Evolutionary conservation across 306 rosid species (phyloP).

Genomic region (Lathyrus tuberosus): DNA sequence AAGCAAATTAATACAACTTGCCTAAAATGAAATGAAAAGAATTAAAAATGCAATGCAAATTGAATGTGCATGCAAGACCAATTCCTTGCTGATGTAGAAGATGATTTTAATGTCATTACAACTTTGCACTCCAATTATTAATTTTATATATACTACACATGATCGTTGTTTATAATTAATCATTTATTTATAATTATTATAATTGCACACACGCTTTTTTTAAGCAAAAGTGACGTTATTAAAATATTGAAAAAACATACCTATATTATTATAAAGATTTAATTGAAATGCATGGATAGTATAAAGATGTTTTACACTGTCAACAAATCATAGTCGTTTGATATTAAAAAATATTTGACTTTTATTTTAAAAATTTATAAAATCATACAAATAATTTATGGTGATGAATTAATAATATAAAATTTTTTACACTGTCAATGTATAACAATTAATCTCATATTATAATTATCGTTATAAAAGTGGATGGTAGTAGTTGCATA

Average conservation of each 20-base stretch:
- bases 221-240: conserved; percentile 15
- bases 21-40: too few species aligned
- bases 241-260: not conserved
- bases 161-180: not conserved
- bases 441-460: too few species aligned
- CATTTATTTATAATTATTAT: not conserved
- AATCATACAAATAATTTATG: too few species aligned
- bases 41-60: not conserved
- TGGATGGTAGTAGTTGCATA: conserved; percentile 20
- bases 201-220: not conserved
- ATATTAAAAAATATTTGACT: too few species aligned
- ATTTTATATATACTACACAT: not conserved
- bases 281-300: too few species aligned
- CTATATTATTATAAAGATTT: not conserved
- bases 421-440: too few species aligned
- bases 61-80: conserved; percentile 29
- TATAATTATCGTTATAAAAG: not conserved
- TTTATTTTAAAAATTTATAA: too few species aligned
- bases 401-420: too few species aligned
- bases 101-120: conserved; percentile 1
- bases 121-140: not conserved
- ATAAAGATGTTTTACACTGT: too few species aligned
- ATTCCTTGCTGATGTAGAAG: conserved; percentile 28
- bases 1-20: too few species aligned
- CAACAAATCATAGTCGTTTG: too few species aligned